A percentile compares a stretch with the other conserved stretches of the same genome.
phyloP scores from a whole-genome alignment of 768 basidiomycete species.

The Terana coerulea region DNA sequence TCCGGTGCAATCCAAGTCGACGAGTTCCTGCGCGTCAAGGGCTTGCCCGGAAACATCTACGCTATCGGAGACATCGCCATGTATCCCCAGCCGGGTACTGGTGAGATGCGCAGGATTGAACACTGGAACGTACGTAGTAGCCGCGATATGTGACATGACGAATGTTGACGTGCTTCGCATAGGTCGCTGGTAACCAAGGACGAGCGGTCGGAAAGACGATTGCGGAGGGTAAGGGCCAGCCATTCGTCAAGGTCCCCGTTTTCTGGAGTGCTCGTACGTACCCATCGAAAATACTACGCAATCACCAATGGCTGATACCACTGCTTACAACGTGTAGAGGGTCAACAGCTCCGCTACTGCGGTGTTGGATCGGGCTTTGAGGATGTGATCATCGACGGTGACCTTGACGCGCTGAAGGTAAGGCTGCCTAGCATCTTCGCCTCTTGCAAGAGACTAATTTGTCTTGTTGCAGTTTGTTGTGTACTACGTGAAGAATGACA shows the following conservation, averaged over 20 bases:
- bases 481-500: conserved; percentile 66
- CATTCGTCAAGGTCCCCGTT: conserved; percentile 77
- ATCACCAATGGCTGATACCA: background rate
- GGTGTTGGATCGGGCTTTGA: conserved; percentile 71
- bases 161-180: background rate
- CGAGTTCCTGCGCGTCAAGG: conserved; percentile 60
- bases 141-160: background rate
- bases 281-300: background rate
- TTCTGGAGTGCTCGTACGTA: conserved; percentile 89
- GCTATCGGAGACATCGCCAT: conserved; percentile 84
- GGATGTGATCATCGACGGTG: conserved; percentile 74
- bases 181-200: conserved; percentile 86
- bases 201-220: conserved; percentile 80
- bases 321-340: conserved; percentile 56
- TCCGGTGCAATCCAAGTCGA: conserved; percentile 79
- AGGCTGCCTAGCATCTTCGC: conserved; percentile 9
- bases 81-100: conserved; percentile 59
- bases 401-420: conserved; percentile 75
- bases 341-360: conserved; percentile 83
- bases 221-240: conserved; percentile 49
- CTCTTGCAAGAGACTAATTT: background rate
- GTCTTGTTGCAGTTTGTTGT: conserved; percentile 60
- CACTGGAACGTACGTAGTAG: conserved; percentile 90
- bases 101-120: conserved; percentile 63
- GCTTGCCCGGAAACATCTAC: conserved; percentile 47